Percentiles rank a stretch among this genome's conserved stretches.
These are phyloP conservation scores for Castanopsis chinensis DNA, from an alignment of 306 rosid genomes.

Conservation along the genomic window DNA sequence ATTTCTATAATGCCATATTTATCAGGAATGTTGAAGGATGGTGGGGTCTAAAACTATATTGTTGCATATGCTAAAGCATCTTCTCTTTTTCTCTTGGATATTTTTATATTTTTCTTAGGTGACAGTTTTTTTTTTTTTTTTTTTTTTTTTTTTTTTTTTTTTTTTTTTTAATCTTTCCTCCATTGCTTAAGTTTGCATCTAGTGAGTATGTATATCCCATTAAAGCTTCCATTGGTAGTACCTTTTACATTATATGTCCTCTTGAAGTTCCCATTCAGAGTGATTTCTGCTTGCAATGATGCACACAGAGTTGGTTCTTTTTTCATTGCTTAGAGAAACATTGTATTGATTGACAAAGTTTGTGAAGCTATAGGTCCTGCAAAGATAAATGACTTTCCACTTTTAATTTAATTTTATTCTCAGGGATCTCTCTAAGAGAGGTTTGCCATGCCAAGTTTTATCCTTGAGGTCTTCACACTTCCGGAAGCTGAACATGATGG, in stretches of 20 bases:
- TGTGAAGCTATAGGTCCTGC: conserved; percentile 15
- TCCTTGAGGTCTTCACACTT: conserved; percentile 57
- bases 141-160: no score
- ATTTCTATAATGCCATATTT: background rate
- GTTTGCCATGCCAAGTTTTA: conserved; percentile 76
- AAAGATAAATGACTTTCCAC: conserved; percentile 6
- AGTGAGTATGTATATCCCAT: background rate
- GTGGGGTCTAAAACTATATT: background rate
- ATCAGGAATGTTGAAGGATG: background rate
- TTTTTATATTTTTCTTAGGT: background rate
- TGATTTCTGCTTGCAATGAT: conserved; percentile 3
- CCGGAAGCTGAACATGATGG: conserved; percentile 69
- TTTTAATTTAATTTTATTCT: conserved; percentile 29
- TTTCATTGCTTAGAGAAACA: conserved; percentile 22
- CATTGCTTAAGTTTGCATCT: conserved; percentile 7
- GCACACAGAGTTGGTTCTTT: conserved; percentile 13
- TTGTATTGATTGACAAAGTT: conserved; percentile 15
- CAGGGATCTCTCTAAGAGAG: conserved; percentile 70
- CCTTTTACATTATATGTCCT: background rate
- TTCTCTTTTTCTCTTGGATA: background rate
- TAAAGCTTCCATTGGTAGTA: background rate
- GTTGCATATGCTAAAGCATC: background rate
- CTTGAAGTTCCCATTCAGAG: conserved; percentile 1
- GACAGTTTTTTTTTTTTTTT: conserved; percentile 16
- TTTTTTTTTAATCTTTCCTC: conserved; percentile 6